Percentiles rank a stretch among this genome's conserved stretches.
phyloP scores from a whole-genome alignment of 768 basidiomycete genomes.

The Calocybe cyanea region DNA sequence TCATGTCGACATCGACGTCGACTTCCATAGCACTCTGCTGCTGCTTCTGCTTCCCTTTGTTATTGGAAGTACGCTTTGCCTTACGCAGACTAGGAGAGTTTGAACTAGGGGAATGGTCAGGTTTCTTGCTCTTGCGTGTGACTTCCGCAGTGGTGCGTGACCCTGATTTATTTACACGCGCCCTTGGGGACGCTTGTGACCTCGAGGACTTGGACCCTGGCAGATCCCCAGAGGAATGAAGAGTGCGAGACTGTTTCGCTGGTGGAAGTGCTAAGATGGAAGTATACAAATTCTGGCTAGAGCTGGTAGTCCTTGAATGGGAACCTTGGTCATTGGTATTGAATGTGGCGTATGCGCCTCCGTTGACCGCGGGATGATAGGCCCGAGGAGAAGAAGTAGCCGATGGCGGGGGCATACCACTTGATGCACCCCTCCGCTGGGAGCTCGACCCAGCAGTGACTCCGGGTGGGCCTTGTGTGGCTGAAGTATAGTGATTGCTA shows the following conservation, averaged over 20 bases:
- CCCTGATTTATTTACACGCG: constrained; percentile 34
- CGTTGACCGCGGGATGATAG: constrained; percentile 35
- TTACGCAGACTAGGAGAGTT: constrained; percentile 40
- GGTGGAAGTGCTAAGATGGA: constrained; percentile 78
- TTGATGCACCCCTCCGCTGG: constrained; percentile 35
- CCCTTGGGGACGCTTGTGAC: constrained; percentile 41
- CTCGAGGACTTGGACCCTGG: constrained; percentile 53
- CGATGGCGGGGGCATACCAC: constrained; percentile 44
- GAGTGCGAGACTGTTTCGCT: constrained; percentile 72
- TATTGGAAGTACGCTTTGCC: constrained; percentile 32
- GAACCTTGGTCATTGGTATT: constrained; percentile 28
- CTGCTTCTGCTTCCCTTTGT: constrained; percentile 50
- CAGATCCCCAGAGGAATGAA: constrained; percentile 69
- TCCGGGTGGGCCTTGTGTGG: constrained; percentile 42
- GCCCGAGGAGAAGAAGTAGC: constrained; percentile 40
- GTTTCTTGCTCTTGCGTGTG: constrained; percentile 38
- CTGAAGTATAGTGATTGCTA: constrained; percentile 47
- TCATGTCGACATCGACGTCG: constrained; percentile 65
- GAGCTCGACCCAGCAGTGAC: constrained; percentile 23
- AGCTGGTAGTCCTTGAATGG: constrained; percentile 29
- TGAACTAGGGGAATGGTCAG: constrained; percentile 26
- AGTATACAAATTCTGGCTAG: constrained; percentile 62
- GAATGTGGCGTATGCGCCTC: constrained; percentile 25
- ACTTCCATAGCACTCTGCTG: constrained; percentile 19
- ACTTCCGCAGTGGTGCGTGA: constrained; percentile 43